Base-by-base conservation (phyloP, 164 flowering plant species). In the Saururus chinensis region DNA sequence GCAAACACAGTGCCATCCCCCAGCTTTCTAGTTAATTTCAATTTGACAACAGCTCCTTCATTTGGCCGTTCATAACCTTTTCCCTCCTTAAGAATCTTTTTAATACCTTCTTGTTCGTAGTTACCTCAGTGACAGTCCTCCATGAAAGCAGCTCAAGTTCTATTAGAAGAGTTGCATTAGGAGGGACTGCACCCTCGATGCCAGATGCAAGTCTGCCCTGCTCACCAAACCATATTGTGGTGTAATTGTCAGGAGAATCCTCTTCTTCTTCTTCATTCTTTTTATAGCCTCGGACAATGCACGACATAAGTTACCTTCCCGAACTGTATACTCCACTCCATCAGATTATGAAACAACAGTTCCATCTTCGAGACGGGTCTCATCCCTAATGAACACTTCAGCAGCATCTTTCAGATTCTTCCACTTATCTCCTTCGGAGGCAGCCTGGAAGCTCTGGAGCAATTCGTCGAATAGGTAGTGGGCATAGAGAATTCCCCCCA, bases 151-250 rank as follows among this genome's bases (percentile, higher is more conserved):
- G n/a, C n/a, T n/a, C n/a, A n/a, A n/a, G n/a, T n/a, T n/a, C n/a
- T n/a, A n/a, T n/a, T n/a, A 61, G 68, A 19, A 91, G 83, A 0
- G 74, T 77, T 0, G 88, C 80, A 80, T 85, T 91, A 8, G 96
- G 87, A 25, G 98, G 98, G 16, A 88, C 80, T 4, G 79, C 79
- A 67, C 71, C 81, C 63, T 78, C 84, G 45, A 67, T 73, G 26
- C 84, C 84, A 59, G 75, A 60, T 0, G 84, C 90, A 20, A 78
- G 70, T 71, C 77, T 81, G 4, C 98, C 96, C 54, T 78, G 79
- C 68, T 85, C 92, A 42, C n/a, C n/a, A n/a, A n/a, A n/a, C n/a
- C n/a, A 93, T 97, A 93, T 79, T 88, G 95, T 63, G 98, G 97
- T 71, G 88, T 93, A 56, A 88, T 97, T 1, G 84, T 79, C 0